Evolutionary conservation across 23 red algal species (phyloP).

Genomic region (Gracilaria gracilis): DNA sequence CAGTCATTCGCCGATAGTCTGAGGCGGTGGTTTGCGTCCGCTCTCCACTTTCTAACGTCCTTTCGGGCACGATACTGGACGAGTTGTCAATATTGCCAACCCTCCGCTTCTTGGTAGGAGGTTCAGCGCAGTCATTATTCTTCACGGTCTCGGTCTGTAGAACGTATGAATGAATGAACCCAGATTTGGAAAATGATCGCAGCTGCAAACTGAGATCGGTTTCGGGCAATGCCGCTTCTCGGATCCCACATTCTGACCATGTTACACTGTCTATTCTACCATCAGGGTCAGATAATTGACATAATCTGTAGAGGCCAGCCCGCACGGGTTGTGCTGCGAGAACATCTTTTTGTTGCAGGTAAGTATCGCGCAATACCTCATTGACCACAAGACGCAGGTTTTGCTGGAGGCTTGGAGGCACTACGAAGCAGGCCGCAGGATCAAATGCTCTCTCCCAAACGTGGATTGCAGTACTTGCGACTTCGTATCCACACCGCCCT

Average conservation of each 20-base stretch:
- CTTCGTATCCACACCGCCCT: slow-evolving; percentile 19
- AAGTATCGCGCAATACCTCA: not conserved
- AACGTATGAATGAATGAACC: slow-evolving; percentile 2
- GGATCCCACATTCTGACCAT: slow-evolving; percentile 44
- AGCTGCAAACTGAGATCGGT: not conserved
- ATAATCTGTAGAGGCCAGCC: slow-evolving; percentile 15
- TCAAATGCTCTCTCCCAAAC: slow-evolving; percentile 52
- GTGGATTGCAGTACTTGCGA: slow-evolving; percentile 29
- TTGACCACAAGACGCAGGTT: slow-evolving; percentile 3
- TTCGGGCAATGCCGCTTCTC: slow-evolving; percentile 19
- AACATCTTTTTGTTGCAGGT: not conserved
- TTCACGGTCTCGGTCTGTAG: not conserved
- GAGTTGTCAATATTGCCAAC: not conserved
- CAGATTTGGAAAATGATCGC: slow-evolving; percentile 42
- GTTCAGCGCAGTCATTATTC: not conserved
- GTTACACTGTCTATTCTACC: not conserved
- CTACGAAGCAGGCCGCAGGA: slow-evolving; percentile 1
- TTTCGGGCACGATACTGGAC: not conserved
- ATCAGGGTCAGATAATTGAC: not conserved
- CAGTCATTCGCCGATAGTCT: slow-evolving; percentile 16
- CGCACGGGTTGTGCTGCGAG: not conserved
- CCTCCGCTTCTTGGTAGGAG: slow-evolving; percentile 7
- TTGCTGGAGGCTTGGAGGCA: slow-evolving; percentile 19
- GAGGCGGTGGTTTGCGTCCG: not conserved
- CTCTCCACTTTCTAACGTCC: not conserved